Conservation (phyloP, 176 grass and related monocot species). For the Oryza meyeriana region DNA sequence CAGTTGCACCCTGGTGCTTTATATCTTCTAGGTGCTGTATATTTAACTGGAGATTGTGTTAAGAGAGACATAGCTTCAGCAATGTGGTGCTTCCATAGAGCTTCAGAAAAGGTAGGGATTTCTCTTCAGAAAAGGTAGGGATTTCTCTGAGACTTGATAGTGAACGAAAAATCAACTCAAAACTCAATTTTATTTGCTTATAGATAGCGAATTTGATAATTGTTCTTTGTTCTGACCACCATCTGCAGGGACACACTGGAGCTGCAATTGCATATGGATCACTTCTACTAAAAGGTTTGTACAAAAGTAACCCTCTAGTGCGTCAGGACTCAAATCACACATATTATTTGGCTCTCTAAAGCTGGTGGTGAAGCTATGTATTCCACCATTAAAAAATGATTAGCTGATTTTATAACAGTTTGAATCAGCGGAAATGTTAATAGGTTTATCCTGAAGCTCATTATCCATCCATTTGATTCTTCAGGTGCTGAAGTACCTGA, state of each 20-base stretch:
- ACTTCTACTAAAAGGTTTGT: constrained; percentile 82
- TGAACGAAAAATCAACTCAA: not conserved
- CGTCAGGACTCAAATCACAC: not conserved
- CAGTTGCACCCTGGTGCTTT: constrained; percentile 92
- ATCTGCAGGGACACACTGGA: constrained; percentile 78
- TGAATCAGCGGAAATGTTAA: not conserved
- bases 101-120: constrained; percentile 69
- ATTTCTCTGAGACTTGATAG: not conserved
- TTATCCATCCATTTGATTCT: not conserved
- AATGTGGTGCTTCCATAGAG: constrained; percentile 95
- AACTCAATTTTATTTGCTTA: not conserved
- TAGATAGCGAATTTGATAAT: constrained; percentile 5
- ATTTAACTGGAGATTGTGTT: constrained; percentile 89
- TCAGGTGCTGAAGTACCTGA: constrained; percentile 80
- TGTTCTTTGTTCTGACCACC: constrained; percentile 12
- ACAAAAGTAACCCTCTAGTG: constrained; percentile 6
- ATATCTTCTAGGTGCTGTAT: constrained; percentile 94
- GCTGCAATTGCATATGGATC: constrained; percentile 94
- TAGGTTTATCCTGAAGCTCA: not conserved
- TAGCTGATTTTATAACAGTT: not conserved
- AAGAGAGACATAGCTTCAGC: constrained; percentile 87
- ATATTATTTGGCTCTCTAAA: not conserved
- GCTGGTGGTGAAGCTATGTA: not conserved
- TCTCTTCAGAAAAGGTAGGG: constrained; percentile 58
- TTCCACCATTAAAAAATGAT: not conserved